A percentile compares a stretch with the other conserved stretches of the same genome.
Evolutionary conservation across 495 filamentous ascomycete species (phyloP).

Genomic region (Cenococcum geophilum): DNA sequence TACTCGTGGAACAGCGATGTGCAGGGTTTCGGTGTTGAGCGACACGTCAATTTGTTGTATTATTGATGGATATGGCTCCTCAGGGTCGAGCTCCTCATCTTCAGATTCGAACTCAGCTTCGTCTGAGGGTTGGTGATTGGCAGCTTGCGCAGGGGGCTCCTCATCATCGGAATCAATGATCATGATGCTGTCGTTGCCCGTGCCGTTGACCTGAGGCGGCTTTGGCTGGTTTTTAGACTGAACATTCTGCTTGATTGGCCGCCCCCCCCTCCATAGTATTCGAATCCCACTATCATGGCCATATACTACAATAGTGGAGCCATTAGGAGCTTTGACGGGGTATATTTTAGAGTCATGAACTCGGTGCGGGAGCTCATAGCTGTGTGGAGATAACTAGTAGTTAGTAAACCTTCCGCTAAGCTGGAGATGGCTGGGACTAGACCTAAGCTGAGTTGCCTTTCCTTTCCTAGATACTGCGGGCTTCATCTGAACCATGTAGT

Average conservation of each 20-base stretch:
- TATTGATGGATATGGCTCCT: slow-evolving; percentile 43
- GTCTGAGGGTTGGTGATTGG: slow-evolving; percentile 17
- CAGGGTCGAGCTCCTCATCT: slow-evolving; percentile 55
- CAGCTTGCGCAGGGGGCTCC: slow-evolving; percentile 47
- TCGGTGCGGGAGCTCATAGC: slow-evolving; percentile 71
- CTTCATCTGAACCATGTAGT: slow-evolving; percentile 22
- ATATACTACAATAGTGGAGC: slow-evolving; percentile 76
- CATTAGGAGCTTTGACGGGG: slow-evolving; percentile 71
- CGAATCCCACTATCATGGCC: slow-evolving; percentile 73
- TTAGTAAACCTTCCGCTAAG: background rate
- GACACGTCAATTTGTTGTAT: slow-evolving; percentile 36
- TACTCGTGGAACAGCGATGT: slow-evolving; percentile 37
- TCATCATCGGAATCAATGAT: slow-evolving; percentile 79
- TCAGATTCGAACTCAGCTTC: slow-evolving; percentile 48
- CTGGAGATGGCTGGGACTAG: slow-evolving; percentile 10
- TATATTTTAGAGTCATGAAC: slow-evolving; percentile 68
- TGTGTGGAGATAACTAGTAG: slow-evolving; percentile 35
- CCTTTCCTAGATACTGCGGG: slow-evolving; percentile 31
- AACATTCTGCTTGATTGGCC: slow-evolving; percentile 48
- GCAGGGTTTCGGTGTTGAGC: slow-evolving; percentile 36
- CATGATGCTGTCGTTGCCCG: slow-evolving; percentile 58
- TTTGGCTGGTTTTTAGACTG: slow-evolving; percentile 33
- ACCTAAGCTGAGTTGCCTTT: slow-evolving; percentile 51
- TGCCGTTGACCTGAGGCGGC: slow-evolving; percentile 37
- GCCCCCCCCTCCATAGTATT: slow-evolving; percentile 76